Percentiles rank a stretch among this genome's conserved stretches.
These are phyloP conservation scores for Trebouxia gelatinosa DNA, from an alignment of 163 green algal species.

Conservation along the genomic window DNA sequence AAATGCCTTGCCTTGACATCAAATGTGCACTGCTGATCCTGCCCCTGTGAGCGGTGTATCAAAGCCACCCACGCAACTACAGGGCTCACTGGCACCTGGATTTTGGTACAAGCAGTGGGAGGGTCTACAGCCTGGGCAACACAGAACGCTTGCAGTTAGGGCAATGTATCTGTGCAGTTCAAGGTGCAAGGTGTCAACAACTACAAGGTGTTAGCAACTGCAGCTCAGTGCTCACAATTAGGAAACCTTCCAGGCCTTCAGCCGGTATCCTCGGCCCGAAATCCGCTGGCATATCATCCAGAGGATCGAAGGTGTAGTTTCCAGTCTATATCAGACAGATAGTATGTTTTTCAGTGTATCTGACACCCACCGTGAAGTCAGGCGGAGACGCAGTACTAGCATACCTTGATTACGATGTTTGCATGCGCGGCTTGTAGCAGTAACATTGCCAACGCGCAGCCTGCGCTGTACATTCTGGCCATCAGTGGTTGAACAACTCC, in stretches of 20 bases:
- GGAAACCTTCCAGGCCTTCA: constrained; percentile 56
- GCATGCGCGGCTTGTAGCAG: too few relatives aligned
- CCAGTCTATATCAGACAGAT: constrained; percentile 40
- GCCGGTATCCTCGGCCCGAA: constrained; percentile 68
- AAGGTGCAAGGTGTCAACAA: background rate
- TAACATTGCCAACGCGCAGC: too few relatives aligned
- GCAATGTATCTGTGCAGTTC: background rate
- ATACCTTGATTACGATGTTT: background rate
- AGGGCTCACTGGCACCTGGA: constrained; percentile 40
- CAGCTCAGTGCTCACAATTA: constrained; percentile 46
- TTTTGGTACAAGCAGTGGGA: constrained; percentile 59
- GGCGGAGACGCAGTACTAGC: background rate
- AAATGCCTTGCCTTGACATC: constrained; percentile 67
- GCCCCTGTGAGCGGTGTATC: constrained; percentile 61
- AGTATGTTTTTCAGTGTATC: background rate
- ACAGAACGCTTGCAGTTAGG: background rate
- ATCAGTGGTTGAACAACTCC: too few relatives aligned
- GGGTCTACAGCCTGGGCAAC: constrained; percentile 64
- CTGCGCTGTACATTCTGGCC: too few relatives aligned
- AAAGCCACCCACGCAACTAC: constrained; percentile 72
- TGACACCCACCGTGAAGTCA: background rate
- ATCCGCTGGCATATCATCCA: constrained; percentile 60
- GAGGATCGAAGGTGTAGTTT: constrained; percentile 55
- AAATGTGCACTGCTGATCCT: constrained; percentile 78
- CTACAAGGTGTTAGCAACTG: background rate